A percentile compares a stretch with the other conserved stretches of the same genome.
Evolutionary conservation across 1,139 yeast species (phyloP).

Genomic region (Entelexis paramagnoliae): DNA sequence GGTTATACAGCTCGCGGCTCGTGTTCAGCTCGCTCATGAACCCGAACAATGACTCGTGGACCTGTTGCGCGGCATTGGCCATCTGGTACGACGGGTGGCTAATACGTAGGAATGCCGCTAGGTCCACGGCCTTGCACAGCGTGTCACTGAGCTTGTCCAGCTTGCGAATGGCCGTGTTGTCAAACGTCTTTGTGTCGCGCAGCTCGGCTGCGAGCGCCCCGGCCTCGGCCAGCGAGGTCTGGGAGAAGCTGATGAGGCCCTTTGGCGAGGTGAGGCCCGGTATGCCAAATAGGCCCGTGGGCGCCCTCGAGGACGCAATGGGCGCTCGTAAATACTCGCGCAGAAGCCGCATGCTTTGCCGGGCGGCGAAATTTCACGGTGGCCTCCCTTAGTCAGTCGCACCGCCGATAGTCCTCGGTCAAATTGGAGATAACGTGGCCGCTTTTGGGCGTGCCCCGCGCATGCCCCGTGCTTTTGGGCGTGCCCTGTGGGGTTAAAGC

Average conservation of each 20-base stretch:
- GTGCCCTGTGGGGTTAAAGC: no score
- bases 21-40: slow-evolving; percentile 91
- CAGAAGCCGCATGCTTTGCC: slow-evolving; percentile 11
- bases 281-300: slow-evolving; percentile 64
- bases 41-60: slow-evolving; percentile 83
- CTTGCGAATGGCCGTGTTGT: slow-evolving; percentile 45
- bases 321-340: slow-evolving; percentile 14
- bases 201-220: slow-evolving; percentile 49
- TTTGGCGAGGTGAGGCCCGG: slow-evolving; percentile 56
- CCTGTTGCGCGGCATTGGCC: slow-evolving; percentile 71
- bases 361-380: slow-evolving; percentile 3
- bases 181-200: slow-evolving; percentile 32
- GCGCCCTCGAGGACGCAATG: slow-evolving; percentile 1
- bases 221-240: slow-evolving; percentile 53
- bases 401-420: not conserved
- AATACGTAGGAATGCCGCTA: slow-evolving; percentile 85
- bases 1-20: slow-evolving; percentile 58
- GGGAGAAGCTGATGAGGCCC: slow-evolving; percentile 61
- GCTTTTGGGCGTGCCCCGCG: no score
- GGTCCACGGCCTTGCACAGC: slow-evolving; percentile 83
- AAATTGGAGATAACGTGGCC: no score
- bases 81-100: slow-evolving; percentile 69
- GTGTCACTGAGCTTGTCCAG: slow-evolving; percentile 81
- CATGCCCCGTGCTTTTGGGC: no score
- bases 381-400: not conserved